Percentiles rank a stretch among this genome's conserved stretches.
These are phyloP conservation scores for Wallacemonas sp. DNA, from an alignment of 208 protist species.

Conservation along the genomic window DNA sequence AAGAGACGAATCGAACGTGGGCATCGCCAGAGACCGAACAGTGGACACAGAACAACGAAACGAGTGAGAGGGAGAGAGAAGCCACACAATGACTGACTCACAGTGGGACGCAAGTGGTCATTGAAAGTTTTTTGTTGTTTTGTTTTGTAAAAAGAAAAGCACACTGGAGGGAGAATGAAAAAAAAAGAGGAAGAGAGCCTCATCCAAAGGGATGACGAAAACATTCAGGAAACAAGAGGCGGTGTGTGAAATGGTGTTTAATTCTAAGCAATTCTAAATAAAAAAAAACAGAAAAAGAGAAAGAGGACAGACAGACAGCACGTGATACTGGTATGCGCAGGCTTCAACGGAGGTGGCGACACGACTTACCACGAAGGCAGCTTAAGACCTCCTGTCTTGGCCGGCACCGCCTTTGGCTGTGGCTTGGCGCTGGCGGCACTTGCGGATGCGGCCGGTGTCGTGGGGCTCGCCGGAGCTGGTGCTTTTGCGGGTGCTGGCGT, in stretches of 20 bases:
- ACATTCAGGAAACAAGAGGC: background rate
- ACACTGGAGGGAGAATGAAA: background rate
- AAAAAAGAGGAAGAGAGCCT: background rate
- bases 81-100: too few relatives aligned
- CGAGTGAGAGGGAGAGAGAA: too few relatives aligned
- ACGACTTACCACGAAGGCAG: slow-evolving; percentile 31
- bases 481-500: background rate
- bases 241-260: slow-evolving; percentile 6
- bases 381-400: slow-evolving; percentile 21
- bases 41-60: too few relatives aligned
- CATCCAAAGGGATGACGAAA: background rate
- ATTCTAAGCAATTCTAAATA: background rate
- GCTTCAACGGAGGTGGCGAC: too few relatives aligned
- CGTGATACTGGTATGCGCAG: too few relatives aligned
- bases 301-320: background rate
- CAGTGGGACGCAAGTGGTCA: too few relatives aligned
- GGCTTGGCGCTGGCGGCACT: background rate
- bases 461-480: background rate
- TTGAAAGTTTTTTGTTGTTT: too few relatives aligned
- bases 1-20: too few relatives aligned
- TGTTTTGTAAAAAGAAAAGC: background rate
- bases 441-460: background rate
- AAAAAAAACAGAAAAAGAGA: slow-evolving; percentile 2
- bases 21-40: too few relatives aligned
- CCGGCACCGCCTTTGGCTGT: background rate